Conservation (phyloP, 805 yeast genomes). For the Naumovozyma baii region DNA sequence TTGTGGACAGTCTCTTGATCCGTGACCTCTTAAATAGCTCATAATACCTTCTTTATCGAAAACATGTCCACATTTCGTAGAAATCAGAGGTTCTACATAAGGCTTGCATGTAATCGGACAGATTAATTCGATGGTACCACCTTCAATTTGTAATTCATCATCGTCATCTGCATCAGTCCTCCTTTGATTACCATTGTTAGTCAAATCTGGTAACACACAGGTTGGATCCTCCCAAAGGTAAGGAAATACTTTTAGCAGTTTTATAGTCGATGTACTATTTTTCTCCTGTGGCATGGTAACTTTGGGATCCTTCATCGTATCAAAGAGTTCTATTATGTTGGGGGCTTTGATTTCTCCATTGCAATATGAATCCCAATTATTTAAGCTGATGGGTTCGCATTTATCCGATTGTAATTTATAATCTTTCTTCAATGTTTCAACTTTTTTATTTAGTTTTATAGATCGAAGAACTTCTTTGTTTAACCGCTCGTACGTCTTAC, state of each 20-base stretch:
- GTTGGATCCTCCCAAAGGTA: slow-evolving; percentile 51
- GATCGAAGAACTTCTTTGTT: slow-evolving; percentile 2
- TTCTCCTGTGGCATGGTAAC: slow-evolving; percentile 1
- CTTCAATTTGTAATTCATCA: slow-evolving; percentile 57
- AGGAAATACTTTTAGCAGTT: slow-evolving; percentile 33
- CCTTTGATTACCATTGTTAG: slow-evolving; percentile 22
- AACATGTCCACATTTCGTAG: slow-evolving; percentile 50
- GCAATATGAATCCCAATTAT: slow-evolving; percentile 17
- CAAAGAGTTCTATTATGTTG: slow-evolving; percentile 7
- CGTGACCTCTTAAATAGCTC: slow-evolving; percentile 23
- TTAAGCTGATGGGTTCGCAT: slow-evolving; percentile 11
- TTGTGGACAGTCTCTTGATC: slow-evolving; percentile 44
- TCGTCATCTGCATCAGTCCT: slow-evolving; percentile 31
- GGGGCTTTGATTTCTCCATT: slow-evolving; percentile 11
- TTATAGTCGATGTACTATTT: slow-evolving; percentile 1
- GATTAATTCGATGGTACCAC: slow-evolving; percentile 57
- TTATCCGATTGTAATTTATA: slow-evolving; percentile 9
- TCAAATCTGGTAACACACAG: slow-evolving; percentile 45
- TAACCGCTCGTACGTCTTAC: slow-evolving; percentile 5
- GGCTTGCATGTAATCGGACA: slow-evolving; percentile 56
- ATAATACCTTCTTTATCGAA: slow-evolving; percentile 43
- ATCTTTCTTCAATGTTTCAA: slow-evolving; percentile 9
- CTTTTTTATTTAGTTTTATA: slow-evolving; percentile 1
- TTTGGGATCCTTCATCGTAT: not conserved
- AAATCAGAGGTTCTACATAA: slow-evolving; percentile 47